phyloP scores from a whole-genome alignment of 1,284 basidiomycete species.

The Microbotryum saponariae region DNA sequence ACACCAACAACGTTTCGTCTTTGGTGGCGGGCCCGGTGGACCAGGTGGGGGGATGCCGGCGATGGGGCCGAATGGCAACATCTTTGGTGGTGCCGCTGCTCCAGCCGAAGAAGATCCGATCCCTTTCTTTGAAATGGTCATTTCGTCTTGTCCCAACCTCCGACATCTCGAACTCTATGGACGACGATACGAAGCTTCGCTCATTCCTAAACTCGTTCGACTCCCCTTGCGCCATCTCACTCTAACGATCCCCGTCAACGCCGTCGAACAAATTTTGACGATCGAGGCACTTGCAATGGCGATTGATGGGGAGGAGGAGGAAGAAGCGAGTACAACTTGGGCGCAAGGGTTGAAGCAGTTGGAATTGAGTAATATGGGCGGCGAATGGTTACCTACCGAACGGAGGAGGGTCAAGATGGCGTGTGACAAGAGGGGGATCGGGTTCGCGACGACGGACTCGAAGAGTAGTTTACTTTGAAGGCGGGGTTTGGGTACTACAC shows the following conservation, averaged over 20 bases:
- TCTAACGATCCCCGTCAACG: conserved; percentile 8
- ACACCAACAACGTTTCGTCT: background rate
- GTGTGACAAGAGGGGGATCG: background rate
- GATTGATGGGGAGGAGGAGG: background rate
- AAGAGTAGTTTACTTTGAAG: background rate
- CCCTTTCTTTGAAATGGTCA: conserved; percentile 13
- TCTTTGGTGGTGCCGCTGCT: too few relatives aligned
- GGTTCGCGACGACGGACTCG: conserved; percentile 1
- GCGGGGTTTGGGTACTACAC: too few relatives aligned
- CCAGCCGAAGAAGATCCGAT: background rate
- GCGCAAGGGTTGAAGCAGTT: conserved; percentile 6
- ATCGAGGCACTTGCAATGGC: background rate
- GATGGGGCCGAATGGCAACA: too few relatives aligned
- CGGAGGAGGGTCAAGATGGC: conserved; percentile 17
- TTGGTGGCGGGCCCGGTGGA: background rate
- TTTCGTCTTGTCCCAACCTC: conserved; percentile 4
- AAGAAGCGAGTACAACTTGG: background rate
- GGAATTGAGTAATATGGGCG: conserved; percentile 13
- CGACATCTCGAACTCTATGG: conserved; percentile 17
- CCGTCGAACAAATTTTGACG: background rate
- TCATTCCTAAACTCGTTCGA: background rate
- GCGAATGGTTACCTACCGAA: conserved; percentile 14
- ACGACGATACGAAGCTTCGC: background rate
- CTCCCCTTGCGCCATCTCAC: conserved; percentile 6
- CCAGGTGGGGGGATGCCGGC: background rate